A percentile compares a stretch with the other conserved stretches of the same genome.
These are phyloP conservation scores for Apophysomyces trapeziformis DNA, from an alignment of 371 early-diverging fungal genomes.

Conservation along the genomic window DNA sequence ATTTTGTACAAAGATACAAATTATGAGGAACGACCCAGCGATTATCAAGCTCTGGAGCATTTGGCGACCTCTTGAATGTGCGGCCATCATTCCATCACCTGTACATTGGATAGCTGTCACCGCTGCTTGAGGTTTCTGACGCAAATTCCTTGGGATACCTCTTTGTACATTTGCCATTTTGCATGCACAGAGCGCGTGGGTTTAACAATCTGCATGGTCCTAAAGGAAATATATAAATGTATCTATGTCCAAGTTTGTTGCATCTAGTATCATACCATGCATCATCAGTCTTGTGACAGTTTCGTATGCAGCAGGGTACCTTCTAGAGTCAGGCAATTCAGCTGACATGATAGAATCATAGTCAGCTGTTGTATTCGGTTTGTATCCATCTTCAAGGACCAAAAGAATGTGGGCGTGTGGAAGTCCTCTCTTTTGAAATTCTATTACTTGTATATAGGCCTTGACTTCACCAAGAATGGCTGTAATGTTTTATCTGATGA, in stretches of 20 bases:
- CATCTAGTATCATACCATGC: constrained; percentile 17
- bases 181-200: constrained; percentile 34
- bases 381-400: too few species aligned
- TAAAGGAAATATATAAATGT: too few species aligned
- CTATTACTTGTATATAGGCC: too few species aligned
- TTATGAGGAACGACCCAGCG: constrained; percentile 3
- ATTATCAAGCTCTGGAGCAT: neutral
- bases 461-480: too few species aligned
- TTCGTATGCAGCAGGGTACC: constrained; percentile 25
- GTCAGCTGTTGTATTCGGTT: neutral
- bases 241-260: neutral
- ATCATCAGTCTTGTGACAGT: constrained; percentile 36
- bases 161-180: constrained; percentile 27
- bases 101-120: constrained; percentile 13
- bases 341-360: constrained; percentile 31
- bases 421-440: too few species aligned
- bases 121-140: constrained; percentile 11
- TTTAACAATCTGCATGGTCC: constrained; percentile 32
- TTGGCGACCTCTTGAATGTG: too few species aligned
- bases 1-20: neutral
- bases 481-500: too few species aligned
- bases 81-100: neutral
- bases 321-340: constrained; percentile 29
- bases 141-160: constrained; percentile 23
- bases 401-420: too few species aligned